Base-by-base conservation (phyloP, 73 alveolate species). In the Blepharisma japonicum region DNA sequence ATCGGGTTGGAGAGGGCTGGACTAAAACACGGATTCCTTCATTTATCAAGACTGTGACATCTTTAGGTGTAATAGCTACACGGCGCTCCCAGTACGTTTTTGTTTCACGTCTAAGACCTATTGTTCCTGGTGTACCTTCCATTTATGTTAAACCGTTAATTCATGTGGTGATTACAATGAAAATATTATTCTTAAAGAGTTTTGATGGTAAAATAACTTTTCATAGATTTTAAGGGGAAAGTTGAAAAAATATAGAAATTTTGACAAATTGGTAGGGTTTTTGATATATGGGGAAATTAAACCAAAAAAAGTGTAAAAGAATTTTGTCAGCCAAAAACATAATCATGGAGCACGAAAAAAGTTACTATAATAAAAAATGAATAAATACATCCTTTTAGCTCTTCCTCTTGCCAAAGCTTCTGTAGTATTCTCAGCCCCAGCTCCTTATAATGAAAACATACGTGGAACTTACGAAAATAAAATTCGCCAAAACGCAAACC, bases 81-180 rank as follows among this genome's bases (percentile, higher is more conserved):
- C 98, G 81, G 23, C 95, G 54, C 80, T 92, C 98, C 98, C 98
- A 92, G 46, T 87, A 81, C 56, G 77, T 83, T 68, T 90, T 92
- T 70, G 70, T 83, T 70, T 92, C 98, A n/a, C 95, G 81, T 74
- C 87, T 45, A 32, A 92, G 72, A 25, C 94, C 98, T 0, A 88
- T 74, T 39, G 67, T 80, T n/a, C 76, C 61, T 39, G 55, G 68
- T 8, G 66, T 68, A 7, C 80, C 79, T 68, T 56, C 87, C 88
- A 78, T 82, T 45, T 51, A 32, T 32, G 42, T 32, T 32, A 32
- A 32, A 32, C 42, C 42, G 42, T 32, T 32, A 32, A 32, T 32
- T 32, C 42, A 32, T 32, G 42, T 32, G 42, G 42, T 32, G 42
- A 32, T 32, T 32, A 32, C 42, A 32, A 32, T 32, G 42, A 32